Evolutionary conservation across 345 rosid genomes (phyloP).

Genomic region (Raphanus sativus): DNA sequence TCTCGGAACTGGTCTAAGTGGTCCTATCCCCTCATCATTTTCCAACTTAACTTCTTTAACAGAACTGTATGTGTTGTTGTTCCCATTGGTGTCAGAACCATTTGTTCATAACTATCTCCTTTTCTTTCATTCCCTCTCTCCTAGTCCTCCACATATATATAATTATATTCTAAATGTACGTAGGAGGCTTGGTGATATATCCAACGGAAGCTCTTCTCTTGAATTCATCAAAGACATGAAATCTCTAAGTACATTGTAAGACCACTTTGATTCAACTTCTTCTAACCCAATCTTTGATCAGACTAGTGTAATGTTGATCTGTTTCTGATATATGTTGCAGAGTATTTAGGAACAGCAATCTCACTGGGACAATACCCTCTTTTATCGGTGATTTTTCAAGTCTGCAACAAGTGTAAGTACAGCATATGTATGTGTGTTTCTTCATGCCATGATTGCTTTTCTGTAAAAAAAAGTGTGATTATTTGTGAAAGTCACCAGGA

Average conservation of each 20-base stretch:
- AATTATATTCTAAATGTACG: background rate
- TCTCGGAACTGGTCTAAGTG: constrained; percentile 55
- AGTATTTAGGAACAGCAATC: constrained; percentile 53
- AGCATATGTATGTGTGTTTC: background rate
- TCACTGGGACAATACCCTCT: constrained; percentile 60
- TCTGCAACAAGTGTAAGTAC: constrained; percentile 59
- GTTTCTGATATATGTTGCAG: constrained; percentile 35
- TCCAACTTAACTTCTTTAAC: constrained; percentile 50
- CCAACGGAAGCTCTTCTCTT: constrained; percentile 55
- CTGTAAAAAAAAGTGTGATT: background rate
- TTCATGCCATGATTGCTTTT: constrained; percentile 4
- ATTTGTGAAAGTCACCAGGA: background rate
- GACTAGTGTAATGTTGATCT: background rate
- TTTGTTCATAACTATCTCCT: background rate
- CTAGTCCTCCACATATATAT: background rate
- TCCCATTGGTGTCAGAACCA: background rate
- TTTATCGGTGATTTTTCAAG: constrained; percentile 49
- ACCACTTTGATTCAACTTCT: constrained; percentile 1
- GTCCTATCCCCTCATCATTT: constrained; percentile 66
- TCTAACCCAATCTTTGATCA: constrained; percentile 4
- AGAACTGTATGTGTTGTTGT: constrained; percentile 57
- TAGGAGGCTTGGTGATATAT: constrained; percentile 69
- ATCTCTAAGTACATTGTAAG: constrained; percentile 53
- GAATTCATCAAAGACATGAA: constrained; percentile 53
- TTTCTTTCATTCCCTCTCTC: background rate